Evolutionary conservation across 495 filamentous ascomycete genomes (phyloP).

Genomic region (Zalerion maritima): DNA sequence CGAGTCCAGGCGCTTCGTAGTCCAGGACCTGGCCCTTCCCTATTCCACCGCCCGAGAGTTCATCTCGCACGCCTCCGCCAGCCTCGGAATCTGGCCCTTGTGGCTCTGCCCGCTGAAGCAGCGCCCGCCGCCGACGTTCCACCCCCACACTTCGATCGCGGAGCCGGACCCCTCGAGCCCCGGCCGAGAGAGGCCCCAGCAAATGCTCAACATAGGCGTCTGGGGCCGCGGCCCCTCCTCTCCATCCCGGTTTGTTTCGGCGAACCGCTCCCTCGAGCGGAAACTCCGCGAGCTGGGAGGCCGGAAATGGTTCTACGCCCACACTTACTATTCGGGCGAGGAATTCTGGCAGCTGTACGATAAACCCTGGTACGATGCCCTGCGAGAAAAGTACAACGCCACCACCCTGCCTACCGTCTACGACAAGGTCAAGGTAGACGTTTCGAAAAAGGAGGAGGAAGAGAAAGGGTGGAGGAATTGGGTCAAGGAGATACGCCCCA

Average conservation of each 20-base stretch:
- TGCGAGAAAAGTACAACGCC: conserved; percentile 38
- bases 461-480: conserved; percentile 17
- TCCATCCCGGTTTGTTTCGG: conserved; percentile 28
- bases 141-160: conserved; percentile 23
- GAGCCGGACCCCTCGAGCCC: conserved; percentile 8
- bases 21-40: conserved; percentile 45
- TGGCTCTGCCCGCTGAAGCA: conserved; percentile 45
- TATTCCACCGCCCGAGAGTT: conserved; percentile 33
- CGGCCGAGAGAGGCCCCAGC: conserved; percentile 5
- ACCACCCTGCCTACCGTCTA: conserved; percentile 37
- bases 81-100: conserved; percentile 39
- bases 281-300: conserved; percentile 52
- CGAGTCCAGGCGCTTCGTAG: conserved; percentile 35
- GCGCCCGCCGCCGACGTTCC: conserved; percentile 26
- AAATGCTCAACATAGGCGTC: conserved; percentile 41
- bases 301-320: conserved; percentile 47
- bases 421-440: conserved; percentile 39
- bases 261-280: conserved; percentile 50
- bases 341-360: conserved; percentile 44
- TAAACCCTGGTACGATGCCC: conserved; percentile 32
- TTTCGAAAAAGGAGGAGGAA: conserved; percentile 8
- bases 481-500: conserved; percentile 28
- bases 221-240: conserved; percentile 36
- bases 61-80: conserved; percentile 33
- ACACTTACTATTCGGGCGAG: conserved; percentile 39